These are phyloP conservation scores for Scutellaria minor DNA, from an alignment of 257 asterid genomes.

Conservation along the genomic window DNA sequence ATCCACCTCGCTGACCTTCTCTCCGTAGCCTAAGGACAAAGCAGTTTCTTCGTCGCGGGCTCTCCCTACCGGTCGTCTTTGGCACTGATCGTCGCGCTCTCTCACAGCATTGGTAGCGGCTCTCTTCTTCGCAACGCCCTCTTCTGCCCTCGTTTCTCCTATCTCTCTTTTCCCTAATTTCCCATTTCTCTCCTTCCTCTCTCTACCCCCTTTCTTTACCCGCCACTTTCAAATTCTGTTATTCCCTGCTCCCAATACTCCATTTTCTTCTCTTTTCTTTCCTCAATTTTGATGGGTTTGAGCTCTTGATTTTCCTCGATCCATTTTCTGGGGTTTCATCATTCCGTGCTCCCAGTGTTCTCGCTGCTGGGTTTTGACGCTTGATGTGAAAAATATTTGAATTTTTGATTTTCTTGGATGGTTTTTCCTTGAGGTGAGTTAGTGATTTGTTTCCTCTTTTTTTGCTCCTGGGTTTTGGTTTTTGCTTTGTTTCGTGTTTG, in stretches of 20 bases:
- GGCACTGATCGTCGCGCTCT: too few relatives aligned
- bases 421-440: conserved; percentile 38
- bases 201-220: conserved; percentile 43
- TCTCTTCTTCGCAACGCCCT: too few relatives aligned
- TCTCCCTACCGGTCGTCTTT: too few relatives aligned
- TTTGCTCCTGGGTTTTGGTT: conserved; percentile 16
- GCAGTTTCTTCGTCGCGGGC: too few relatives aligned
- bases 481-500: too few relatives aligned
- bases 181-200: conserved; percentile 48
- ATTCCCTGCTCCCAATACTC: not conserved
- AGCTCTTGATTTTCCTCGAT: conserved; percentile 16
- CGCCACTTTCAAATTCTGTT: conserved; percentile 62
- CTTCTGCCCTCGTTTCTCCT: too few relatives aligned
- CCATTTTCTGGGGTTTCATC: conserved; percentile 23
- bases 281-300: not conserved
- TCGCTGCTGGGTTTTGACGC: conserved; percentile 37
- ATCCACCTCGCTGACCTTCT: too few relatives aligned
- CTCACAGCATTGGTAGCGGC: too few relatives aligned
- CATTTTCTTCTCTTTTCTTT: not conserved
- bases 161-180: conserved; percentile 58
- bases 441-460: not conserved
- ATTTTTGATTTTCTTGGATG: conserved; percentile 13
- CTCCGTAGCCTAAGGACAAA: too few relatives aligned
- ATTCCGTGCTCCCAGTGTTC: conserved; percentile 36
- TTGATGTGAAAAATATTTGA: conserved; percentile 35